phyloP scores from a whole-genome alignment of 2,329 filamentous ascomycete species.

The Monosporascus sp. region DNA sequence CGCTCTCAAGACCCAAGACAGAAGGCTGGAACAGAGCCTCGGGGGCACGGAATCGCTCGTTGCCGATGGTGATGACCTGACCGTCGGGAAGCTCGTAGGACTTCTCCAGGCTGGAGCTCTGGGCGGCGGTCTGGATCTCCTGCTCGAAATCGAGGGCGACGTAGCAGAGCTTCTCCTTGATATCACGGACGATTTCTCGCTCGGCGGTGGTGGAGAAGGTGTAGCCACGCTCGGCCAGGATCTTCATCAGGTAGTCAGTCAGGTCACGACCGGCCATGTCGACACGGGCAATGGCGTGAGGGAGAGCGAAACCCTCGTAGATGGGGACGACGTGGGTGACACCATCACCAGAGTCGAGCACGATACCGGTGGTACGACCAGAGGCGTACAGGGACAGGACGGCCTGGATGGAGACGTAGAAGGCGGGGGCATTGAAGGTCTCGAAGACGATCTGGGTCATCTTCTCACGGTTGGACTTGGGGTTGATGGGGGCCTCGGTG shows the following conservation, averaged over 20 bases:
- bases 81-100: conserved; percentile 99
- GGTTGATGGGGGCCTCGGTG: conserved; percentile 99
- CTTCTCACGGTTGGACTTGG: conserved; percentile 99
- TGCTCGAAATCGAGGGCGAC: conserved; percentile 99
- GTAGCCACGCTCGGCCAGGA: conserved; percentile 98
- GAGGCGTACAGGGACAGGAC: conserved; percentile 99
- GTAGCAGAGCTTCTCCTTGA: conserved; percentile 99
- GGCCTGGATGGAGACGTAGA: conserved; percentile 99
- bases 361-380: conserved; percentile 99
- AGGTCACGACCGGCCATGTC: conserved; percentile 99
- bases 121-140: conserved; percentile 99
- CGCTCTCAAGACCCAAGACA: conserved; percentile 95
- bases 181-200: conserved; percentile 99
- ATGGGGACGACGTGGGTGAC: conserved; percentile 99
- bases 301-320: conserved; percentile 99
- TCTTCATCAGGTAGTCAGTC: conserved; percentile 99
- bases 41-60: conserved; percentile 99
- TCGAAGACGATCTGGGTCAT: conserved; percentile 99
- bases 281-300: conserved; percentile 99
- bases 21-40: conserved; percentile 99
- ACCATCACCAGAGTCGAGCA: conserved; percentile 99
- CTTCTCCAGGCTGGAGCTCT: conserved; percentile 99
- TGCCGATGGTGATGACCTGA: conserved; percentile 99
- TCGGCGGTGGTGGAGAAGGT: conserved; percentile 99
- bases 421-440: conserved; percentile 99